Conservation (phyloP, 176 grass and related monocot genomes). For the Carex kokanica region DNA sequence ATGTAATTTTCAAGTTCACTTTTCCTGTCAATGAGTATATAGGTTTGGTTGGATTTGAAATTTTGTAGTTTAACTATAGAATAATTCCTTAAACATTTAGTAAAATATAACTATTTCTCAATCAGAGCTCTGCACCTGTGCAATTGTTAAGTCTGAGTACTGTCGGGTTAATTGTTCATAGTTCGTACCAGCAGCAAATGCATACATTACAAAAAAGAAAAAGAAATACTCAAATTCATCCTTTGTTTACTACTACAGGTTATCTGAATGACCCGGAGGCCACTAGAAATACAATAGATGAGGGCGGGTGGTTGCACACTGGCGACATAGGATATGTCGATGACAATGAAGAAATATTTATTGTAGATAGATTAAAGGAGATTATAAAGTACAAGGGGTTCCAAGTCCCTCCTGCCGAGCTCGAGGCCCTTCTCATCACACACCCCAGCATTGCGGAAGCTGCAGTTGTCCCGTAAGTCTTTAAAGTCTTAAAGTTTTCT, state of each 20-base stretch:
- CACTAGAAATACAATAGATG: conserved; percentile 53
- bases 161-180: not conserved
- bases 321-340: conserved; percentile 68
- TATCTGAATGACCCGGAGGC: conserved; percentile 69
- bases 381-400: conserved; percentile 82
- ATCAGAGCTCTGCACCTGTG: not conserved
- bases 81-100: not conserved
- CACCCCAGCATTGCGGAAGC: conserved; percentile 53
- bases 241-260: conserved; percentile 28
- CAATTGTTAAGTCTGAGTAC: not conserved
- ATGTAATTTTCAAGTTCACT: not conserved
- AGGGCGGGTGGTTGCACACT: conserved; percentile 63
- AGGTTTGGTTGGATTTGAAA: not conserved
- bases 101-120: not conserved
- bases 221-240: not conserved
- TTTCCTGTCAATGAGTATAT: not conserved
- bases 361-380: conserved; percentile 75
- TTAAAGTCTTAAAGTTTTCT: not conserved
- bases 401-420: conserved; percentile 66
- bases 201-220: not conserved
- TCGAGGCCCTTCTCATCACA: conserved; percentile 72
- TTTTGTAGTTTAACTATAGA: not conserved
- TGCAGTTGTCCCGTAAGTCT: conserved; percentile 59
- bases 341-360: conserved; percentile 79
- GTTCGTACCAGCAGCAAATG: not conserved